Evolutionary conservation across 2,329 filamentous ascomycete genomes (phyloP).

Genomic region (Fusarium citri): DNA sequence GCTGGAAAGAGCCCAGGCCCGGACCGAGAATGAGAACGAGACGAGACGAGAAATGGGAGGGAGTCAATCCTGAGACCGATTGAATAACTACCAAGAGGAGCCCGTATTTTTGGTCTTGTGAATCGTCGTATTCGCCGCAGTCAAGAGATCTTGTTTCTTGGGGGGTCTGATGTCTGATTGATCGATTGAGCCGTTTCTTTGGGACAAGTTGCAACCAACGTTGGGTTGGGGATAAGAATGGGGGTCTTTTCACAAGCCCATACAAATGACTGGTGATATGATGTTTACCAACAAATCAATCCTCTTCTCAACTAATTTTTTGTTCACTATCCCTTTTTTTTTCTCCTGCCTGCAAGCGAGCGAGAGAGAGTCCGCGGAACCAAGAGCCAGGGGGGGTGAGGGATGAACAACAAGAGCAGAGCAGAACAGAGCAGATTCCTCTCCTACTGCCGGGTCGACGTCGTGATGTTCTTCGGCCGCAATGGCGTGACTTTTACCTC

Average conservation of each 20-base stretch:
- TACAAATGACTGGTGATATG: slow-evolving; percentile 27
- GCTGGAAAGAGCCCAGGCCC: slow-evolving; percentile 36
- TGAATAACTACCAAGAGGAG: slow-evolving; percentile 9
- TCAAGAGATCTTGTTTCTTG: slow-evolving; percentile 21
- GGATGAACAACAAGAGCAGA: slow-evolving; percentile 7
- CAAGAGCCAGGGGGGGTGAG: slow-evolving; percentile 10
- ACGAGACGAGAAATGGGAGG: slow-evolving; percentile 4
- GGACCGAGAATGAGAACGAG: slow-evolving; percentile 30
- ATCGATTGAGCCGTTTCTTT: slow-evolving; percentile 14
- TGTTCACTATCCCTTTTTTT: slow-evolving; percentile 7
- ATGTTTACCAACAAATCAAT: slow-evolving; percentile 26
- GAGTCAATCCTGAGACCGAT: slow-evolving; percentile 35
- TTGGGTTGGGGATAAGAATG: slow-evolving; percentile 36
- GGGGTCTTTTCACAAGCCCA: slow-evolving; percentile 12
- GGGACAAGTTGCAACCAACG: slow-evolving; percentile 19
- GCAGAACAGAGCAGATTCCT: slow-evolving; percentile 26
- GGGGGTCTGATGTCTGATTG: slow-evolving; percentile 17
- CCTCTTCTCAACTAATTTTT: slow-evolving; percentile 15
- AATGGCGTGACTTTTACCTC: slow-evolving; percentile 49
- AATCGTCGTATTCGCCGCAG: slow-evolving; percentile 39
- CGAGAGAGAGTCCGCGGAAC: background rate
- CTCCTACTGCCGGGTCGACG: slow-evolving; percentile 41
- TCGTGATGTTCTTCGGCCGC: slow-evolving; percentile 46
- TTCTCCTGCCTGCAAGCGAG: slow-evolving; percentile 27
- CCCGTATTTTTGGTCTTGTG: slow-evolving; percentile 28